These are phyloP conservation scores for Datisca glomerata DNA, from an alignment of 306 rosid species.

Conservation along the genomic window DNA sequence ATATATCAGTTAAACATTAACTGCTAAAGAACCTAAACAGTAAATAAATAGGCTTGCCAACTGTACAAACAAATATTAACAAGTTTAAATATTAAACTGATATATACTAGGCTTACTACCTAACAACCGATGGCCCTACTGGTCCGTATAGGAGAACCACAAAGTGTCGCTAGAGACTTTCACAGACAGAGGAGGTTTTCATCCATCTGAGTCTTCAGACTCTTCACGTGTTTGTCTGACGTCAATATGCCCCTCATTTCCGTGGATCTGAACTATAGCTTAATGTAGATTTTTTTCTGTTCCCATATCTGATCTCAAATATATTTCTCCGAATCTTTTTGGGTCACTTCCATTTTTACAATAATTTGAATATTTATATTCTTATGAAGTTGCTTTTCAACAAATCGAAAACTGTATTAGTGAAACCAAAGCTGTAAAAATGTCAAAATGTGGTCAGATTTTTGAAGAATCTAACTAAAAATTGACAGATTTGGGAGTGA, in stretches of 20 bases:
- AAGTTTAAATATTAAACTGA: too few species aligned
- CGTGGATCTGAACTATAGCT: conserved; percentile 59
- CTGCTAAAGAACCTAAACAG: too few species aligned
- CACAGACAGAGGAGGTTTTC: conserved; percentile 32
- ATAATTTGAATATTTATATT: neutral
- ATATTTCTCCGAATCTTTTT: conserved; percentile 47
- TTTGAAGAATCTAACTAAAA: neutral
- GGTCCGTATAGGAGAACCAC: conserved; percentile 40
- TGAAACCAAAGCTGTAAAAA: too few species aligned
- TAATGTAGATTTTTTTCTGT: conserved; percentile 69
- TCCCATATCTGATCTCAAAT: conserved; percentile 66
- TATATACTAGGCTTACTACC: too few species aligned
- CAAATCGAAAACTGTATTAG: neutral
- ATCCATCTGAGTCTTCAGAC: conserved; percentile 14
- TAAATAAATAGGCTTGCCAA: too few species aligned
- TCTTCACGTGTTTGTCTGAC: conserved; percentile 49
- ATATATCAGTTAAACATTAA: too few species aligned
- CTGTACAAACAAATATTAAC: too few species aligned
- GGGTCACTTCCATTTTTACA: conserved; percentile 38
- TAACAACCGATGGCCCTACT: conserved; percentile 84
- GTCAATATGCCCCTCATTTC: conserved; percentile 76
- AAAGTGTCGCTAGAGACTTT: conserved; percentile 62
- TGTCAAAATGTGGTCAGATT: neutral
- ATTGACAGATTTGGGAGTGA: too few species aligned
- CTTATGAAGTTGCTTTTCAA: neutral